These are phyloP conservation scores for Eucalyptus microcorys DNA, from an alignment of 345 rosid genomes.

Conservation along the genomic window DNA sequence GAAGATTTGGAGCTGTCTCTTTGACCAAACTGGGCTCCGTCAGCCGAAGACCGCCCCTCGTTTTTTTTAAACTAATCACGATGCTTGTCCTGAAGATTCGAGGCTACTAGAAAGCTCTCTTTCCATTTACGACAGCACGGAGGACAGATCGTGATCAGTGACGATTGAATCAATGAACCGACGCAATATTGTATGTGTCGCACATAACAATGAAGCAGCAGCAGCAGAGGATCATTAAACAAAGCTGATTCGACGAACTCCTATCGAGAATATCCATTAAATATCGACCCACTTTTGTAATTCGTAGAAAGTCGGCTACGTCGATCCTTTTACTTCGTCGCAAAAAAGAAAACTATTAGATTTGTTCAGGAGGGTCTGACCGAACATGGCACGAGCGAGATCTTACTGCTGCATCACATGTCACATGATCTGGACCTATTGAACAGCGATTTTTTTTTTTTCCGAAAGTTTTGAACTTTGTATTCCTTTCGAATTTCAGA, in stretches of 20 bases:
- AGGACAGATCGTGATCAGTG: background rate
- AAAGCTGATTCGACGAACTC: background rate
- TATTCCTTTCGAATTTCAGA: background rate
- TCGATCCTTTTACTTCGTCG: background rate
- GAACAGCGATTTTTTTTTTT: background rate
- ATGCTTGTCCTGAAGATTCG: background rate
- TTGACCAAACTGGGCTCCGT: conserved; percentile 2
- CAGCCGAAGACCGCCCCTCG: background rate
- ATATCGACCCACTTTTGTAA: background rate
- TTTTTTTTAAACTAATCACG: background rate
- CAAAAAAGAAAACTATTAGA: background rate
- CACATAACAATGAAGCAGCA: background rate
- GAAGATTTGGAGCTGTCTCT: conserved; percentile 4
- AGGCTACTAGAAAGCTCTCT: background rate
- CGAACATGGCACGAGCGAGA: background rate
- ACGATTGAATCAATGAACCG: background rate
- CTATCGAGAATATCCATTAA: background rate
- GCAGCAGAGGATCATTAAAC: background rate
- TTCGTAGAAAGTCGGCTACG: background rate
- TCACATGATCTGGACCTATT: background rate
- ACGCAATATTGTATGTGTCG: background rate
- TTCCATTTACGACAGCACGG: background rate
- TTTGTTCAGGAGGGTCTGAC: background rate
- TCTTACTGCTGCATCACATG: background rate
- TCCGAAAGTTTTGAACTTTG: background rate